Evolutionary conservation across 495 filamentous ascomycete genomes (phyloP).

Genomic region (Penicillium robsamsonii): DNA sequence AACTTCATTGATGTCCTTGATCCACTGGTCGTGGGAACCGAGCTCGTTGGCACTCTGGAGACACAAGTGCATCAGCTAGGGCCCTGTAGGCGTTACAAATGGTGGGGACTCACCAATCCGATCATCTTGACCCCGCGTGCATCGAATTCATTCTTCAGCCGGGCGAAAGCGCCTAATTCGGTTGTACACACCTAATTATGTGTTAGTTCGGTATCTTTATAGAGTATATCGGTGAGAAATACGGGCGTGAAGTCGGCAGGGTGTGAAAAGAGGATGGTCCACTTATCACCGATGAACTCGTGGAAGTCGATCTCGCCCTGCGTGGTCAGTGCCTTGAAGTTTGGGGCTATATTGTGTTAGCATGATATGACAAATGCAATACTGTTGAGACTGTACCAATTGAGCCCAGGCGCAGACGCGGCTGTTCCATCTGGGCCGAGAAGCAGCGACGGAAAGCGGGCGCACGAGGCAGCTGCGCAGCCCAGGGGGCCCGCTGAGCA

Average conservation of each 20-base stretch:
- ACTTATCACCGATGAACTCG: slow-evolving; percentile 56
- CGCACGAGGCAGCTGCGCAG: slow-evolving; percentile 23
- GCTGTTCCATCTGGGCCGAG: slow-evolving; percentile 48
- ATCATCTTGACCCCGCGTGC: slow-evolving; percentile 65
- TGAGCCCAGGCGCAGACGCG: slow-evolving; percentile 58
- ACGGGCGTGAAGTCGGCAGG: slow-evolving; percentile 70
- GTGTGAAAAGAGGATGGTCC: slow-evolving; percentile 68
- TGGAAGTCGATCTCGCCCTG: slow-evolving; percentile 67
- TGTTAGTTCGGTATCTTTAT: neutral
- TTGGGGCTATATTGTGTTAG: slow-evolving; percentile 46
- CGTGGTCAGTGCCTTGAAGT: slow-evolving; percentile 64
- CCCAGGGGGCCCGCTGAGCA: slow-evolving; percentile 28
- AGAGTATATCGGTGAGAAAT: neutral
- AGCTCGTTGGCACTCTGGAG: slow-evolving; percentile 46
- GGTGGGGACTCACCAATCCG: slow-evolving; percentile 54
- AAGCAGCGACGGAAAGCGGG: slow-evolving; percentile 36
- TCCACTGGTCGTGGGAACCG: slow-evolving; percentile 67
- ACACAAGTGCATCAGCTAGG: slow-evolving; percentile 50
- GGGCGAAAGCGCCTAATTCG: slow-evolving; percentile 66
- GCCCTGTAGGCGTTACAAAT: slow-evolving; percentile 46
- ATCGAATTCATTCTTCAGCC: slow-evolving; percentile 59
- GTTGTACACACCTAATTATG: slow-evolving; percentile 51
- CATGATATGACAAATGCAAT: neutral
- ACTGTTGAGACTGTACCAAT: slow-evolving; percentile 31
- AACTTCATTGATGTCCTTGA: slow-evolving; percentile 96